phyloP scores from a whole-genome alignment of 129 eudicot species.

The Chrysanthemum seticuspe region DNA sequence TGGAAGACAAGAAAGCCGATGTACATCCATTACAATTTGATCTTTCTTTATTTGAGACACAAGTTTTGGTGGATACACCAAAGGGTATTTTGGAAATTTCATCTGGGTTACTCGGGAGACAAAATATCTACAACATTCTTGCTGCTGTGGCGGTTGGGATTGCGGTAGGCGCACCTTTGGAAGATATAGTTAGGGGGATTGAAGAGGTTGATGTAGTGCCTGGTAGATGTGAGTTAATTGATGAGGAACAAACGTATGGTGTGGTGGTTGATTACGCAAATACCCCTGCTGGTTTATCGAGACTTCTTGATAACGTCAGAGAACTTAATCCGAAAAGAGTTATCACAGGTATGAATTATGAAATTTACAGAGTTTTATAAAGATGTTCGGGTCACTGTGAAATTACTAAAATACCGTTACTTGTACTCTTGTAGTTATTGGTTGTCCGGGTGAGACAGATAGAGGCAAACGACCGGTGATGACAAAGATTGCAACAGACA shows the following conservation, averaged over 20 bases:
- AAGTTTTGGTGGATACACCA: slow-evolving; percentile 93
- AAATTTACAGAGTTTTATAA: neutral
- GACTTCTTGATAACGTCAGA: slow-evolving; percentile 85
- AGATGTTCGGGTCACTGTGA: neutral
- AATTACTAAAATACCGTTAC: slow-evolving; percentile 13
- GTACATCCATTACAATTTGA: slow-evolving; percentile 89
- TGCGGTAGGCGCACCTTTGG: slow-evolving; percentile 96
- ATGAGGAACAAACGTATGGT: slow-evolving; percentile 97
- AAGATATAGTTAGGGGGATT: slow-evolving; percentile 94
- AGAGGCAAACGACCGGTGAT: slow-evolving; percentile 94
- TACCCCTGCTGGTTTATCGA: slow-evolving; percentile 85
- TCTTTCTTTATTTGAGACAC: slow-evolving; percentile 91
- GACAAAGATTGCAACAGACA: slow-evolving; percentile 92
- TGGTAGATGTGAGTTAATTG: slow-evolving; percentile 95
- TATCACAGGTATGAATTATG: slow-evolving; percentile 68
- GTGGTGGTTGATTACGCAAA: slow-evolving; percentile 90
- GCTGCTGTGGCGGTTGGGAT: slow-evolving; percentile 96
- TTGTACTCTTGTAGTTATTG: slow-evolving; percentile 53
- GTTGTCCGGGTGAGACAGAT: slow-evolving; percentile 80
- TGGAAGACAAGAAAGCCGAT: slow-evolving; percentile 88
- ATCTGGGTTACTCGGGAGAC: slow-evolving; percentile 91
- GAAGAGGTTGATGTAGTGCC: slow-evolving; percentile 99
- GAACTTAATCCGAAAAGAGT: slow-evolving; percentile 82
- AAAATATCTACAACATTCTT: slow-evolving; percentile 81
- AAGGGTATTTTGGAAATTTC: slow-evolving; percentile 94